Evolutionary conservation across 768 basidiomycete species (phyloP).

Genomic region (Phylloporus sp.): DNA sequence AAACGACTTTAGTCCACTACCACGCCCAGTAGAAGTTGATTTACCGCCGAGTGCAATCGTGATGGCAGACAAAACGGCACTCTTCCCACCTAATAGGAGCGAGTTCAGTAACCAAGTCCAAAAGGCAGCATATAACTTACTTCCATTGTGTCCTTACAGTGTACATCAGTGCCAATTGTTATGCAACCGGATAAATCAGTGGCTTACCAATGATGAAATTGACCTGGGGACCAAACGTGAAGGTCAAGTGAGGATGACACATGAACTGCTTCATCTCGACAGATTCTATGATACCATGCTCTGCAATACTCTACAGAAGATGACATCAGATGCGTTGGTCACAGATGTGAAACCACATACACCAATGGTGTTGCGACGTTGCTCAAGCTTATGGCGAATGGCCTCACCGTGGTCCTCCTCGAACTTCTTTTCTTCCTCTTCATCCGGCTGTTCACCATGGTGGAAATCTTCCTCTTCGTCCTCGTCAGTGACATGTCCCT

Average conservation of each 20-base stretch:
- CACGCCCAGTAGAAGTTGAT: constrained; percentile 87
- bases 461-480: constrained; percentile 33
- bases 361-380: constrained; percentile 37
- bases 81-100: constrained; percentile 74
- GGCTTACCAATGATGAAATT: constrained; percentile 90
- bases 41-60: constrained; percentile 94
- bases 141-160: constrained; percentile 80
- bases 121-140: constrained; percentile 44
- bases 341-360: constrained; percentile 44
- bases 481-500: constrained; percentile 28
- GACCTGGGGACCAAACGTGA: constrained; percentile 88
- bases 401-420: constrained; percentile 58
- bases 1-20: constrained; percentile 77
- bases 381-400: constrained; percentile 53
- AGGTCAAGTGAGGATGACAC: constrained; percentile 85
- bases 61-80: constrained; percentile 89
- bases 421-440: constrained; percentile 62
- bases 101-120: background rate
- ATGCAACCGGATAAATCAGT: background rate
- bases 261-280: constrained; percentile 93
- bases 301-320: constrained; percentile 61
- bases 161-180: constrained; percentile 2
- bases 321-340: background rate
- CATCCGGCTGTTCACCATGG: constrained; percentile 36
- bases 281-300: constrained; percentile 83